Base-by-base conservation (phyloP, 257 asterid genomes). In the Solanum arcanum region DNA sequence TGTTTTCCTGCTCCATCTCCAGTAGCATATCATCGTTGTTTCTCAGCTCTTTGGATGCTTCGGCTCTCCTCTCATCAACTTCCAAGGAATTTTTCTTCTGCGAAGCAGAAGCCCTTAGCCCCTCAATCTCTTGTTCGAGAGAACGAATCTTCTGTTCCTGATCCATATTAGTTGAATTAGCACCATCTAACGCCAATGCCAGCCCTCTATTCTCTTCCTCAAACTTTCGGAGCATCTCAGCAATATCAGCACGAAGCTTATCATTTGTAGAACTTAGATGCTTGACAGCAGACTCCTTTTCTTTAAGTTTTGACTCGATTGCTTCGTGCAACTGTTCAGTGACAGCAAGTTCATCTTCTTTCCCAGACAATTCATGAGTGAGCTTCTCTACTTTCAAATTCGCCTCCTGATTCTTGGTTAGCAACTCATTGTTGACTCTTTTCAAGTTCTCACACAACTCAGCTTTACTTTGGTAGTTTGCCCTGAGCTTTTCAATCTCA, bases 141-240 rank as follows among this genome's bases (percentile, higher is more conserved):
- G 91, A 90, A 68, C 62, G 12, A 62, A 95, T 93, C 84, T 90
- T 87, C 86, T 89, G 88, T 89, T 93, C 95, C 85, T 91, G 95
- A 49, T 93, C 97, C 49, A 84, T 52, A 37, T 83, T 92, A 89
- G 92, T 92, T 69, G 90, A 91, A 90, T 91, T 93, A 75, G 95
- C 95, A 70, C 91, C 96, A 44, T 94, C 99, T 88, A 94, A 91
- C 86, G 98, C 94, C 90, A 86, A 89, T 10, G 90, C 92, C 70
- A 96, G 66, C 49, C 83, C 92, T 89, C 76, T 92, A 83, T 89
- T 94, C 89, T 95, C 98, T 29, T 94, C 96, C 86, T 94, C 97
- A 73, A 39, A 86, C 46, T 86, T 92, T 14, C 18, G 90, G 86
- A 93, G 86, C 91, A 92, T 92, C 90, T 91, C 96, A 75, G 46